Conservation (phyloP, 106 monocot species). For the Platanthera guangdongensis region DNA sequence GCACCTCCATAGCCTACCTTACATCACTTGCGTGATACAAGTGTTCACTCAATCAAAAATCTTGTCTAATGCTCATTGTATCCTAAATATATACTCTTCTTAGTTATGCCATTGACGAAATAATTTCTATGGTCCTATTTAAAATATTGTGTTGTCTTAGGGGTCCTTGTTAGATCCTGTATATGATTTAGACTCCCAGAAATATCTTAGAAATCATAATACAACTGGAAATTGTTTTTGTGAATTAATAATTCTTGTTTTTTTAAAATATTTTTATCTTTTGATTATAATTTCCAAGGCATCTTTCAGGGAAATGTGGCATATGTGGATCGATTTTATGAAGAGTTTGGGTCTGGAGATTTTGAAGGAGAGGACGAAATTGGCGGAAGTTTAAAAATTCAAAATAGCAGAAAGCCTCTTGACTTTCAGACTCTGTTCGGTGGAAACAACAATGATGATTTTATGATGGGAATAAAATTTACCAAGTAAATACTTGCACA, state of each 20-base stretch:
- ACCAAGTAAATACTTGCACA: slow-evolving; percentile 49
- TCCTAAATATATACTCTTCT: no score
- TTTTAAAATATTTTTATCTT: background rate
- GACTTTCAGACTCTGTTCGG: slow-evolving; percentile 71
- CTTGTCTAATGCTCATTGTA: no score
- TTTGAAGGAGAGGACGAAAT: slow-evolving; percentile 21
- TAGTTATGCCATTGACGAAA: background rate
- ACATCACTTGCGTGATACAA: no score
- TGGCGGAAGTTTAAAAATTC: slow-evolving; percentile 22
- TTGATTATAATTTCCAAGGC: slow-evolving; percentile 1
- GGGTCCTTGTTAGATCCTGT: background rate
- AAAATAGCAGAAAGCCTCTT: slow-evolving; percentile 43
- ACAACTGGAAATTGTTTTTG: background rate
- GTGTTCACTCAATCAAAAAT: no score
- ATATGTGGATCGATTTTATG: slow-evolving; percentile 55
- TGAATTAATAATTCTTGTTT: background rate
- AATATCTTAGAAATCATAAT: background rate
- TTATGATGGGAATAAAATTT: slow-evolving; percentile 85
- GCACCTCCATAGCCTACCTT: no score
- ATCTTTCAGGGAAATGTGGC: slow-evolving; percentile 55
- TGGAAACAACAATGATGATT: slow-evolving; percentile 83
- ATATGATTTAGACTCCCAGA: background rate
- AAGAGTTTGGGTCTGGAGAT: slow-evolving; percentile 56
- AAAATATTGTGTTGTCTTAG: background rate
- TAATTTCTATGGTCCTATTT: background rate